Evolutionary conservation across 2,329 filamentous ascomycete genomes (phyloP), one percentile per base, ranked within the genome.

Genomic region (Zasmidium citrigriseum): DNA sequence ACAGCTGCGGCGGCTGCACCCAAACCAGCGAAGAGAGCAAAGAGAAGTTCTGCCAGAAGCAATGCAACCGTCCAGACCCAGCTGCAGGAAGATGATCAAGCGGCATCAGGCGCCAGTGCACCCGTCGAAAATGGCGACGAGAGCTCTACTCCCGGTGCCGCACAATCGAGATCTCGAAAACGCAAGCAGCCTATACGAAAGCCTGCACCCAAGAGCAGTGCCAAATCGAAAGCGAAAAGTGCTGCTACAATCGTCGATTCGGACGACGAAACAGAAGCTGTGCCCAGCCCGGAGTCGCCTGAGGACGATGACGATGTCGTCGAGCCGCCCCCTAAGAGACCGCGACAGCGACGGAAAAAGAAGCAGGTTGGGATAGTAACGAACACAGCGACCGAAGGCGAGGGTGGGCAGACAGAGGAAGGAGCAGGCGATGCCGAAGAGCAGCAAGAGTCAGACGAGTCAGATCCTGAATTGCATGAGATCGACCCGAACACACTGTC

Each of bases 401-500:
- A 53, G 2, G 46, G 46, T 14, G 61, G 49, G 23, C 53, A 57
- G 12, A 49, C 49, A 7, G 54, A 57, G 20, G 66, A 64, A 25
- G 22, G 18, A 34, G 23, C 21, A 11, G 50, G 55, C 25, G 53
- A 20, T 4, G 25, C 44, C 2, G 38, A 51, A 10, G 63, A 52
- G 29, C 53, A 57, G 14, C 50, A 52, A 4, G 56, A 57, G 21
- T 65, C 63, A 24, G 60, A 65, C 9, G 63, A 60, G 18, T 66
- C 65, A 1, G 71, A 73, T 53, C 67, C 67, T n/a, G 72, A 75
- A 68, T 51, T 64, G 11, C 68, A 72, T 59, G 67, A 67, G 54
- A 86, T 93, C 55, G 88, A 92, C 68, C 79, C 85, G 21, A 82
- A 83, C 22, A 82, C 81, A 2, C 82, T 89, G 23, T 90, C 85